These are phyloP conservation scores for Fraxinus ornus DNA, from an alignment of 305 asterid species.

Conservation along the genomic window DNA sequence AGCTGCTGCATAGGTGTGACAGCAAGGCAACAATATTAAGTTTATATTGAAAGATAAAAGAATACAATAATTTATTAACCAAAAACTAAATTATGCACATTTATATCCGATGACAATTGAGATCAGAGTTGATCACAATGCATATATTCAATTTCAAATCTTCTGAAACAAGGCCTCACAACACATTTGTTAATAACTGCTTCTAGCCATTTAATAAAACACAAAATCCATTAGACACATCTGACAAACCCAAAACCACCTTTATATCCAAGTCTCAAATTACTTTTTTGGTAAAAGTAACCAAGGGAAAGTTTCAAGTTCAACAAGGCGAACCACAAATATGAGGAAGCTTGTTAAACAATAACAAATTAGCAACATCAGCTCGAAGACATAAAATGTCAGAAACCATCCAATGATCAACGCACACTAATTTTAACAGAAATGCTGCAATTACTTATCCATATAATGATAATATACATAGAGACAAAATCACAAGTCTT, in stretches of 20 bases:
- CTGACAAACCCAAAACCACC: background rate
- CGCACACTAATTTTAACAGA: background rate
- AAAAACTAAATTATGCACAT: background rate
- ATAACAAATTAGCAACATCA: background rate
- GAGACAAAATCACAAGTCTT: background rate
- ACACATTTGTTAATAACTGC: background rate
- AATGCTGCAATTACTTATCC: background rate
- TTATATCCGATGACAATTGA: background rate
- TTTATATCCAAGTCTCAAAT: background rate
- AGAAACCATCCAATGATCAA: background rate
- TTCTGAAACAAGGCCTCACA: background rate
- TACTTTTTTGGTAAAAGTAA: background rate
- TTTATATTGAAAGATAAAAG: background rate
- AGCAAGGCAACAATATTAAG: background rate
- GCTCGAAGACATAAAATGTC: background rate
- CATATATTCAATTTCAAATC: background rate
- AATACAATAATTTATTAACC: background rate
- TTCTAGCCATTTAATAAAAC: background rate
- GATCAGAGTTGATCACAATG: background rate
- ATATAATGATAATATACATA: background rate
- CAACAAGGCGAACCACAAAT: slow-evolving; percentile 12
- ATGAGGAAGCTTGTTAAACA: background rate
- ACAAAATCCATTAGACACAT: background rate
- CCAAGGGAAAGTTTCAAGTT: background rate
- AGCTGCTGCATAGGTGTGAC: background rate